Evolutionary conservation across 208 protist genomes (phyloP).

Genomic region (Leishmania lainsoni): DNA sequence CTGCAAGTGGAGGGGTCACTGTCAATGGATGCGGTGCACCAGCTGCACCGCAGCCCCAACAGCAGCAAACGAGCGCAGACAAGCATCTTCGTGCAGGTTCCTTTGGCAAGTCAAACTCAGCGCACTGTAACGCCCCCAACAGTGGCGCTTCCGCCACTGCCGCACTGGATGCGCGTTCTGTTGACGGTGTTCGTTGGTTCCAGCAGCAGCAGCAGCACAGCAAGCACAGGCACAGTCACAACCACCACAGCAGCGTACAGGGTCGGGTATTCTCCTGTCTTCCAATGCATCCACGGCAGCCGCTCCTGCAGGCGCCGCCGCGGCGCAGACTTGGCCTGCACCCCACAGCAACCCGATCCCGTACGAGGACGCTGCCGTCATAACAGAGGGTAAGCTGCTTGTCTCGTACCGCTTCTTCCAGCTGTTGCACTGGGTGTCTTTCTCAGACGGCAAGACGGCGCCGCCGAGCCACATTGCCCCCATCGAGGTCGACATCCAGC

Average conservation of each 20-base stretch:
- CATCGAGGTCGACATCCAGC: constrained; percentile 55
- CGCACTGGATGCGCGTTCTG: background rate
- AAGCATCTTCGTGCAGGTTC: background rate
- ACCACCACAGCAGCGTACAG: background rate
- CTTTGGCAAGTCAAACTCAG: background rate
- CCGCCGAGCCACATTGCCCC: constrained; percentile 52
- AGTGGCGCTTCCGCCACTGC: background rate
- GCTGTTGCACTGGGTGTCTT: constrained; percentile 53
- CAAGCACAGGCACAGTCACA: constrained; percentile 2
- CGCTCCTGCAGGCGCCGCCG: background rate
- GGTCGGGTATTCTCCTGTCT: background rate
- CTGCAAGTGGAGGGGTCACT: background rate
- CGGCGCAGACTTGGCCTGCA: background rate
- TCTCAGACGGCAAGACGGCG: constrained; percentile 1
- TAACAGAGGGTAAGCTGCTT: constrained; percentile 64
- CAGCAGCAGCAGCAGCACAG: constrained; percentile 22
- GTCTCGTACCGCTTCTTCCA: constrained; percentile 61
- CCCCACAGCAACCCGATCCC: background rate
- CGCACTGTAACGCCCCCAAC: background rate
- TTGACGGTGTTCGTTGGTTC: constrained; percentile 23
- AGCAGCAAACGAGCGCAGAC: background rate
- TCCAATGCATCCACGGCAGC: background rate
- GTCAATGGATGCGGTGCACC: background rate
- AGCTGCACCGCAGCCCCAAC: background rate
- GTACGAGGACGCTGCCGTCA: constrained; percentile 54